These are phyloP conservation scores for Echites panduratus DNA, from an alignment of 257 asterid genomes.

Conservation along the genomic window DNA sequence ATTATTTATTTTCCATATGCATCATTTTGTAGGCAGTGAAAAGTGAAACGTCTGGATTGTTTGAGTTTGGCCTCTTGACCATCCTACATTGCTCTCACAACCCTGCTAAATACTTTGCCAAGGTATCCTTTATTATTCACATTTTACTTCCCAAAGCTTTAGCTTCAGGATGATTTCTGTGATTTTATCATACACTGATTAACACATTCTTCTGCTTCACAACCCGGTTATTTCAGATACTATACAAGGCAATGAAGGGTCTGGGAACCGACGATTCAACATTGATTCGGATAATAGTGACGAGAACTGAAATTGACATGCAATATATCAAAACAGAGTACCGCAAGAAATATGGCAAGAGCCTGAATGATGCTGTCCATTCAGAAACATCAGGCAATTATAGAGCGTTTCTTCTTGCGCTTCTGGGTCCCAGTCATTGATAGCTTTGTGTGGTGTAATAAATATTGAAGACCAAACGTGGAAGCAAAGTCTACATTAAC, in stretches of 20 bases:
- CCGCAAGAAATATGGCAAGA: slow-evolving; percentile 61
- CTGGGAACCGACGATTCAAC: slow-evolving; percentile 75
- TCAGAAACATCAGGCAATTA: slow-evolving; percentile 73
- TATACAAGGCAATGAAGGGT: slow-evolving; percentile 89
- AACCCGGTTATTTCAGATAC: slow-evolving; percentile 27
- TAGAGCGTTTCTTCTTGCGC: slow-evolving; percentile 65
- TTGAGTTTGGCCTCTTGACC: slow-evolving; percentile 65
- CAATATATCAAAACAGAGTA: slow-evolving; percentile 82
- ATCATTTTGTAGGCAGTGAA: slow-evolving; percentile 61
- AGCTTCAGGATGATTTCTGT: not conserved
- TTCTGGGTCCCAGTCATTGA: slow-evolving; percentile 53
- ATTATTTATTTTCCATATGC: slow-evolving; percentile 11
- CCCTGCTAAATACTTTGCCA: slow-evolving; percentile 75
- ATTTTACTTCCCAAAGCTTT: not conserved
- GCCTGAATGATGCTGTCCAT: slow-evolving; percentile 56
- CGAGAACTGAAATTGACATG: slow-evolving; percentile 89
- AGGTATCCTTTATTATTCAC: slow-evolving; percentile 38
- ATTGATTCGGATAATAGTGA: slow-evolving; percentile 61
- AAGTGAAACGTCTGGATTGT: slow-evolving; percentile 80
- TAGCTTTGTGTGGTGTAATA: slow-evolving; percentile 4
- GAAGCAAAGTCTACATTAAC: too few relatives aligned
- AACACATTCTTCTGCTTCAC: not conserved
- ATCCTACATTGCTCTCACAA: slow-evolving; percentile 68
- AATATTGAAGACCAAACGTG: not conserved
- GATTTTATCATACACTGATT: not conserved